Conservation (phyloP, 2,329 filamentous ascomycete species). For the Colletotrichum abscissum region DNA sequence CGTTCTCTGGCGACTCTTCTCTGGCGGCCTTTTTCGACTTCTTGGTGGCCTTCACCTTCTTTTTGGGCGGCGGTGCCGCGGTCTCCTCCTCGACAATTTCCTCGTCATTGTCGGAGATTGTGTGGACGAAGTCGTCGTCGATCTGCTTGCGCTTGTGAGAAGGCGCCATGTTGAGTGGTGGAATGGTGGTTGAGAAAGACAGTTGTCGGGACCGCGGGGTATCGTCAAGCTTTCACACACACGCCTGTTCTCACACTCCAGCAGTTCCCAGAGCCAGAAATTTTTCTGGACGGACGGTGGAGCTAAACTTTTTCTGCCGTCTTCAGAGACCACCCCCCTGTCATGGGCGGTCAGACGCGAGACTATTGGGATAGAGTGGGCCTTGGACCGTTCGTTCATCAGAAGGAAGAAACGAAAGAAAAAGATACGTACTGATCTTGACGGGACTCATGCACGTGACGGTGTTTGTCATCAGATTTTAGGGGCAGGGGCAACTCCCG, state of each 20-base stretch:
- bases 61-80: slow-evolving; percentile 62
- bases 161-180: slow-evolving; percentile 54
- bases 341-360: neutral
- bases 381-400: neutral
- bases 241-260: neutral
- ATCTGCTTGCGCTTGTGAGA: slow-evolving; percentile 60
- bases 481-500: slow-evolving; percentile 10
- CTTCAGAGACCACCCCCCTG: neutral
- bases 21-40: slow-evolving; percentile 50
- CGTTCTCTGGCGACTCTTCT: slow-evolving; percentile 52
- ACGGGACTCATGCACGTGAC: neutral
- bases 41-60: slow-evolving; percentile 64
- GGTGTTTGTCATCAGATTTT: neutral
- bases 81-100: slow-evolving; percentile 63
- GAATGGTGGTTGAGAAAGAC: neutral
- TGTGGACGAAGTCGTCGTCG: slow-evolving; percentile 69
- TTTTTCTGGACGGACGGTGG: slow-evolving; percentile 33
- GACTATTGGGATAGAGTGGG: neutral
- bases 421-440: neutral
- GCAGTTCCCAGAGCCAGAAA: slow-evolving; percentile 32
- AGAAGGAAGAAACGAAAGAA: neutral
- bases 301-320: slow-evolving; percentile 36
- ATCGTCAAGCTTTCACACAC: slow-evolving; percentile 19
- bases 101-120: slow-evolving; percentile 69
- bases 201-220: slow-evolving; percentile 23